phyloP scores from a whole-genome alignment of 805 yeast species.

The Candida oleophila region DNA sequence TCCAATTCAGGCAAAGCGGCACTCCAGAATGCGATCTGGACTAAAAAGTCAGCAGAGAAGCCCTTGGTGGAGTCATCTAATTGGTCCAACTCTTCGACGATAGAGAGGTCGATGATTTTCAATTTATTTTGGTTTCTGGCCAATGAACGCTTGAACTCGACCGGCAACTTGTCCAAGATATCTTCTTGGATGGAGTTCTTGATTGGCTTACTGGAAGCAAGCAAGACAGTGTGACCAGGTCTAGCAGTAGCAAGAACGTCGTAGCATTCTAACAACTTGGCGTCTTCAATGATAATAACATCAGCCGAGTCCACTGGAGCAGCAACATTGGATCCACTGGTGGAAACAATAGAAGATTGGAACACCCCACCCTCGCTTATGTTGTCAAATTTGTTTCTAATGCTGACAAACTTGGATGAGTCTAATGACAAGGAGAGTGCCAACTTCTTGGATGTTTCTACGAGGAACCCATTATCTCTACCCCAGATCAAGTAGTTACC shows the following conservation, averaged over 20 bases:
- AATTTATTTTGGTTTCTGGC: constrained; percentile 54
- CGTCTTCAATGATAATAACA: constrained; percentile 61
- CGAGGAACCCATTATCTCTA: constrained; percentile 57
- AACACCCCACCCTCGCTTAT: constrained; percentile 68
- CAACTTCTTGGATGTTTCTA: constrained; percentile 58
- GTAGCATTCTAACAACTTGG: constrained; percentile 51
- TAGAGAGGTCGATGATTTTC: constrained; percentile 58
- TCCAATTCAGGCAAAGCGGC: constrained; percentile 59
- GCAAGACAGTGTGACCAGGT: constrained; percentile 54
- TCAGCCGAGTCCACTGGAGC: constrained; percentile 56
- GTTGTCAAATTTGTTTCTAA: constrained; percentile 73
- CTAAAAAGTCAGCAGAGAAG: constrained; percentile 68
- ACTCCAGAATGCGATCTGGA: constrained; percentile 81
- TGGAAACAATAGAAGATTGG: constrained; percentile 59
- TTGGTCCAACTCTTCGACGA: constrained; percentile 60
- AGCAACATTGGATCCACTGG: constrained; percentile 8
- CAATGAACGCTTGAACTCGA: constrained; percentile 49
- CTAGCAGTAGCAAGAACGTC: constrained; percentile 64
- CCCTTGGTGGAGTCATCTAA: constrained; percentile 61
- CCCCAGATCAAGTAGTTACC: constrained; percentile 63
- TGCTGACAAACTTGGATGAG: constrained; percentile 48
- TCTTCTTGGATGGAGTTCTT: constrained; percentile 44
- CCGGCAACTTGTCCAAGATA: constrained; percentile 52
- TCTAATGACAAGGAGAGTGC: constrained; percentile 71
- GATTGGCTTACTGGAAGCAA: constrained; percentile 38